Base-by-base conservation (phyloP, 2,329 filamentous ascomycete species). In the Hymenoscyphus linearis region DNA sequence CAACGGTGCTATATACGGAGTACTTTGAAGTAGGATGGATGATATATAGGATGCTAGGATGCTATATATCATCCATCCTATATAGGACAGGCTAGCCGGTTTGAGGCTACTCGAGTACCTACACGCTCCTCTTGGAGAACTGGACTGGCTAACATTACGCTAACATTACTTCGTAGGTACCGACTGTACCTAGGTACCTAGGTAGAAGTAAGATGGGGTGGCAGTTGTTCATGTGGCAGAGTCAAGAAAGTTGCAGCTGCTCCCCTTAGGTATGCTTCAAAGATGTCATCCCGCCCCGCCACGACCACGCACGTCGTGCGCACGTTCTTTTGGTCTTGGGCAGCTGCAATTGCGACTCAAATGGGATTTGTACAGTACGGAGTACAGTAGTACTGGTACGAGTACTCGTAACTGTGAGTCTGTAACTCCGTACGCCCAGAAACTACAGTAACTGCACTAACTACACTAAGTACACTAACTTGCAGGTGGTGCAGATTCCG, bases 271-370 rank as follows among this genome's bases (percentile, higher is more conserved):
- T n/a, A 44, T 44, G 37, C 25, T 40, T 47, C 22, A 31, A 61
- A 52, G 22, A 60, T 57, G 59, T 59, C 44, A 63, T 60, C 50
- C 61, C 54, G 47, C 36, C 37, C 26, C 52, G 55, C 55, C 50
- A 62, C 60, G 54, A 40, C 37, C 22, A 57, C 55, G 36, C 57
- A 62, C 31, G 44, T 35, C 26, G 62, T 60, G 58, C 57, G 60
- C 56, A 55, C 47, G 60, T 47, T 47, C n/a, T 47, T 18, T 25
- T 53, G 50, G 50, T 31, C 13, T 52, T 52, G 47, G 47, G 47
- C 47, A 40, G 37, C 16, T 40, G 40, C 40, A 18, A 9, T 47
- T 16, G 40, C 40, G n/a, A 47, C 40, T 25, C 12, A 7, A 47
- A 47, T 47, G 40, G 40, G 9, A 47, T 22, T 47, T 47, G 40